Conservation (phyloP, 2,329 filamentous ascomycete genomes). For the Aureobasidium subglaciale region DNA sequence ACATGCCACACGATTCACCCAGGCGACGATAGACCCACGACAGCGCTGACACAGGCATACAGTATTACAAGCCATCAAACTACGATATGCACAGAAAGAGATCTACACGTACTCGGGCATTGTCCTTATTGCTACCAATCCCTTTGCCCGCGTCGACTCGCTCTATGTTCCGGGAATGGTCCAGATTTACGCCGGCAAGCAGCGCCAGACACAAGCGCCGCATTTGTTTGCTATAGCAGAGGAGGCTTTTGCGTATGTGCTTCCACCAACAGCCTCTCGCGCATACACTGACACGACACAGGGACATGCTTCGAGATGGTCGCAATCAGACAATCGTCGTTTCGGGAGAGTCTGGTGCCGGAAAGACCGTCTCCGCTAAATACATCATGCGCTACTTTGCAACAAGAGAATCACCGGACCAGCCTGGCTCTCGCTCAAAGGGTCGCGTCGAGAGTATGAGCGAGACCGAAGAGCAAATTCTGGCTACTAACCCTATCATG, state of each 20-base stretch:
- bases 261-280: not conserved
- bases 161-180: conserved; percentile 99
- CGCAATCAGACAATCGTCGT: conserved; percentile 98
- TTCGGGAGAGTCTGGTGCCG: conserved; percentile 97
- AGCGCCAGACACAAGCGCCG: conserved; percentile 90
- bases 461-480: conserved; percentile 95
- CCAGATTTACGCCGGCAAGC: conserved; percentile 97
- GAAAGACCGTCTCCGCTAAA: conserved; percentile 98
- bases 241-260: conserved; percentile 85
- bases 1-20: not conserved
- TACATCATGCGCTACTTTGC: conserved; percentile 99
- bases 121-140: conserved; percentile 96
- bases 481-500: conserved; percentile 99
- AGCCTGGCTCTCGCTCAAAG: conserved; percentile 69
- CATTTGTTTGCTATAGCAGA: conserved; percentile 98
- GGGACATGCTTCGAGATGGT: conserved; percentile 91
- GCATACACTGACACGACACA: conserved; percentile 30
- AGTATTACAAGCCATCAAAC: conserved; percentile 95
- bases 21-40: too few species aligned
- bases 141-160: conserved; percentile 93
- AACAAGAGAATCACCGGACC: conserved; percentile 87
- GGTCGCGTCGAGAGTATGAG: conserved; percentile 76
- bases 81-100: conserved; percentile 96
- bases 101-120: conserved; percentile 99
- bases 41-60: conserved; percentile 24